A percentile compares a stretch with the other conserved stretches of the same genome.
These are phyloP conservation scores for Galerina marginata DNA, from an alignment of 768 basidiomycete species.

Conservation along the genomic window DNA sequence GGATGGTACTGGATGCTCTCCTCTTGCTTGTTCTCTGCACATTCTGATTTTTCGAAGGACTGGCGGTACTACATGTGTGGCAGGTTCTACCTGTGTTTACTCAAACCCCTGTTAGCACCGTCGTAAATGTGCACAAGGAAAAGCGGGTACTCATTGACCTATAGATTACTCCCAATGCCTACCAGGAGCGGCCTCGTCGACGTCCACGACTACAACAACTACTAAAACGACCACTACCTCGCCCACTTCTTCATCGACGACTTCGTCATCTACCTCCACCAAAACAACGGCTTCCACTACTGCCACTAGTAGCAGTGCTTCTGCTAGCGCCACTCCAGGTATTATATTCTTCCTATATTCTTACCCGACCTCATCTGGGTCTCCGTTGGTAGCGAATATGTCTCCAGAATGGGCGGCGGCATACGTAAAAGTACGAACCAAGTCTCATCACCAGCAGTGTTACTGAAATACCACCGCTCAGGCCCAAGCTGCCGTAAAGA, in stretches of 20 bases:
- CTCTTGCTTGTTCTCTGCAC: background rate
- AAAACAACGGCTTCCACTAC: constrained; percentile 25
- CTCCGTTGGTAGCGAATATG: constrained; percentile 36
- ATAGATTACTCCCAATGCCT: constrained; percentile 58
- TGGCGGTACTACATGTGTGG: constrained; percentile 53
- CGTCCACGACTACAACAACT: constrained; percentile 29
- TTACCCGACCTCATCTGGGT: too few species aligned
- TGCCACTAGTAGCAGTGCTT: constrained; percentile 14
- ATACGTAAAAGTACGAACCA: constrained; percentile 48
- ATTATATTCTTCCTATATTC: background rate
- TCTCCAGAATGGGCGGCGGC: constrained; percentile 61
- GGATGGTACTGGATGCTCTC: constrained; percentile 44
- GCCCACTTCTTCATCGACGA: constrained; percentile 29
- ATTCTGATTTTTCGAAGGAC: constrained; percentile 37
- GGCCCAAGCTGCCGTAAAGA: constrained; percentile 54
- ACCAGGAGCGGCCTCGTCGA: constrained; percentile 37
- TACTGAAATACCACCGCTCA: constrained; percentile 19
- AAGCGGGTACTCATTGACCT: background rate
- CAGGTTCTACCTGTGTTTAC: constrained; percentile 48
- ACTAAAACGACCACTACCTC: constrained; percentile 24
- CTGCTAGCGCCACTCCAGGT: constrained; percentile 23
- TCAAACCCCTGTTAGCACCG: constrained; percentile 47
- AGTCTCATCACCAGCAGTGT: too few species aligned
- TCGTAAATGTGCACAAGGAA: background rate
- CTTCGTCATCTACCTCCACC: constrained; percentile 30